Evolutionary conservation across 495 filamentous ascomycete genomes (phyloP), one percentile per base, ranked within the genome.

Genomic region (Cercophora sp.): DNA sequence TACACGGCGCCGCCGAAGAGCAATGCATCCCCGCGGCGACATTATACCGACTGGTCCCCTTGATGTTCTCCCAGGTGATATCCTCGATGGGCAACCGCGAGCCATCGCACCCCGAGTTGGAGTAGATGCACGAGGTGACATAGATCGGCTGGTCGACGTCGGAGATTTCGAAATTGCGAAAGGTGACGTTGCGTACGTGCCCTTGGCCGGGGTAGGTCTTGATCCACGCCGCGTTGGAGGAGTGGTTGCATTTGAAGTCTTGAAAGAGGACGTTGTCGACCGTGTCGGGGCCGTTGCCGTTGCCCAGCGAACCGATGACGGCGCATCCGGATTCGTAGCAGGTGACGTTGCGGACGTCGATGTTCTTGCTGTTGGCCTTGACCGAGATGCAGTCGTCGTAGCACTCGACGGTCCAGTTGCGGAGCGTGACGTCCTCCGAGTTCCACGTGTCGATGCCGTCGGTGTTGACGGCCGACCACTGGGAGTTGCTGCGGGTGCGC

Each of bases 321-420:
- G 25, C 54, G 50, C 25, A 69, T 67, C 67, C 71, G 0, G 70
- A 72, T 52, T 70, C 66, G 57, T 70, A 63, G 62, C 70, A 73
- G 49, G 64, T 64, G 19, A 74, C 60, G 57, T 74, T 69, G 32
- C 44, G 54, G 19, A 69, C 66, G 24, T 66, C 51, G 39, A 74
- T 54, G 54, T 84, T 82, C 51, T 79, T 74, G 44, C 80, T 81
- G 59, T 85, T 79, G 40, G 80, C 83, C 13, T 79, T 81, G 55
- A 85, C 72, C 6, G 82, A 64, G 35, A 85, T 69, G 24, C 83
- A 84, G 63, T 86, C 83, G 60, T 74, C 71, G 16, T 65, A 65
- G 27, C 69, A 72, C 23, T 60, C 64, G 18, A 74, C 71, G 1
- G 68, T 74, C 71, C 71, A 74, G 58, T 74, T 71, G 10, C 49